These are phyloP conservation scores for Trichoderma brevicompactum DNA, from an alignment of 2,329 filamentous ascomycete species.

Conservation along the genomic window DNA sequence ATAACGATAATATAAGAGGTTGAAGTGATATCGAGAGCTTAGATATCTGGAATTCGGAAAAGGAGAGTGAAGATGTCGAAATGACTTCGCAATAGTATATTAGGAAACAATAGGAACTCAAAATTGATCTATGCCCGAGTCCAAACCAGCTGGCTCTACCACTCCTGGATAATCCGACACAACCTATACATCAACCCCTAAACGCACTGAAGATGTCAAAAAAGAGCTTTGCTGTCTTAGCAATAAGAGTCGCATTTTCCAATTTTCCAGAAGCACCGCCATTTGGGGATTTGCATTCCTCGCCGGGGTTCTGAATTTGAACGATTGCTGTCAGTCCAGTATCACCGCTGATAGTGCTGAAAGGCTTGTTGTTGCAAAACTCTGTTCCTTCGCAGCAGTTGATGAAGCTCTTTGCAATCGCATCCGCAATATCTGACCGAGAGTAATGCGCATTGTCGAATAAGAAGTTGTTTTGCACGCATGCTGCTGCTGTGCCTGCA, in stretches of 20 bases:
- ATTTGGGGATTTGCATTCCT: not conserved
- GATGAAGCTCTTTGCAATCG: not conserved
- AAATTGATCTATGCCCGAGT: not conserved
- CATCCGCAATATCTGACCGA: not conserved
- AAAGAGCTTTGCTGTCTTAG: conserved; percentile 3
- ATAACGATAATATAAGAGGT: too few relatives aligned
- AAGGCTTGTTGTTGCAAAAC: conserved; percentile 4
- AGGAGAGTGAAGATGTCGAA: not conserved
- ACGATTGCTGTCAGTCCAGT: not conserved
- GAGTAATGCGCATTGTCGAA: conserved; percentile 1
- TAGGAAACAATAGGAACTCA: too few relatives aligned
- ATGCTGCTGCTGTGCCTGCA: conserved; percentile 1
- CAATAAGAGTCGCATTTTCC: not conserved
- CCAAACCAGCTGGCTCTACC: not conserved
- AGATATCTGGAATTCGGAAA: too few relatives aligned
- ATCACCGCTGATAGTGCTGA: not conserved
- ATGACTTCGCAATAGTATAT: not conserved
- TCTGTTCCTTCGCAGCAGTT: not conserved
- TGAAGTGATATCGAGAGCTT: too few relatives aligned
- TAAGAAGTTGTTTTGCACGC: conserved; percentile 2
- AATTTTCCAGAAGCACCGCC: not conserved
- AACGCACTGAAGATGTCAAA: not conserved
- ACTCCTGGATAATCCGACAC: not conserved
- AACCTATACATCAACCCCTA: conserved; percentile 4
- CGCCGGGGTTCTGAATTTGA: not conserved